Evolutionary conservation across 768 basidiomycete genomes (phyloP), one percentile per base, ranked within the genome.

Genomic region (Candolleomyces aberdarensis): DNA sequence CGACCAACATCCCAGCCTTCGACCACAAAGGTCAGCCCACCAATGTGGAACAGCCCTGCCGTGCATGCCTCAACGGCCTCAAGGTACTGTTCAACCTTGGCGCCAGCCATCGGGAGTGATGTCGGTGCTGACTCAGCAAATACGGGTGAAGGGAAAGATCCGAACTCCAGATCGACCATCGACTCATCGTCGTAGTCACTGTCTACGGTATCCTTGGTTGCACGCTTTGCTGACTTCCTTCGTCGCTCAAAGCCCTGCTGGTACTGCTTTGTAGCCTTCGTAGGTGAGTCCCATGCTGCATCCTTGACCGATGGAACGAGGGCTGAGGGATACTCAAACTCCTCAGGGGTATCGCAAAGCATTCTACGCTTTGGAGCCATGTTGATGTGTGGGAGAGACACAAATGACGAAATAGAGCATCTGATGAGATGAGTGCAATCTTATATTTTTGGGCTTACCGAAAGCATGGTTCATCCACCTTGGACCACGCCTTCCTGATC

Each of bases 1-100:
- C 29, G 31, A 9, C 40, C 9, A 5, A 26, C 4, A 47, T 62
- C 61, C 61, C 61, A 62, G 0, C 61, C 61, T 31, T 57, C 55
- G n/a, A 51, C 56, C 31, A 57, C 56, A 36, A 56, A 62, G 0
- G 57, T 13, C 26, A 51, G 49, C 11, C 10, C 15, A n/a, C 29
- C 49, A 11, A 62, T 13, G 17, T 56, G 56, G 26, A 48, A 57
- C 19, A 62, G 47, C 3, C 54, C 54, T 3, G 54, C 47, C 0
- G 29, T 43, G 9, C 56, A 47, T 8, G 46, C 44, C 8, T 48
- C 32, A 17, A 58, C 57, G 10, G 57, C 57, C 7, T 49, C 46
- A 1, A 58, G 11, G 19, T 58, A 58, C 6, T 13, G 22, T 1
- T 47, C 47, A 32, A 58, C 20, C 31, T 46, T 17, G 1, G 9